These are phyloP conservation scores for Annulohypoxylon moriforme DNA, from an alignment of 495 filamentous ascomycete species.

Conservation along the genomic window DNA sequence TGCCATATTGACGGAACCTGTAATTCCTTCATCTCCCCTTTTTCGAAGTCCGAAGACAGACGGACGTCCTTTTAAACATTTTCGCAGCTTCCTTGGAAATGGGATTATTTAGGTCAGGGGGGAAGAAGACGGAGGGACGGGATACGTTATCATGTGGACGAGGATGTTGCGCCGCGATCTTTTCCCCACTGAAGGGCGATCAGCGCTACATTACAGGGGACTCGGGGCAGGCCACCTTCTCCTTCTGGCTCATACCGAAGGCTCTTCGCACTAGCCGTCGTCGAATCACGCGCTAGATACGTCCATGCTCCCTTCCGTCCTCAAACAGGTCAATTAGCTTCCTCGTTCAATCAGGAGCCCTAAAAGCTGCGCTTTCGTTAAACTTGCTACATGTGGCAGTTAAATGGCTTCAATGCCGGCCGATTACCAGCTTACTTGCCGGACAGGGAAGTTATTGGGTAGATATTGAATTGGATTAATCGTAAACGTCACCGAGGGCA, in stretches of 20 bases:
- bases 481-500: background rate
- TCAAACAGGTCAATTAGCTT: constrained; percentile 10
- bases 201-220: constrained; percentile 18
- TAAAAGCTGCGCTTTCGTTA: constrained; percentile 7
- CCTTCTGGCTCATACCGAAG: constrained; percentile 24
- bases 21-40: constrained; percentile 2
- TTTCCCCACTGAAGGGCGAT: constrained; percentile 18
- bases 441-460: constrained; percentile 14
- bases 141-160: constrained; percentile 17
- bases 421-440: constrained; percentile 17
- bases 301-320: constrained; percentile 10
- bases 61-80: constrained; percentile 13
- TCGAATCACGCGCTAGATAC: constrained; percentile 29
- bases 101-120: constrained; percentile 9
- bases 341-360: constrained; percentile 21
- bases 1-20: constrained; percentile 15
- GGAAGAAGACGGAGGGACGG: background rate
- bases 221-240: constrained; percentile 25
- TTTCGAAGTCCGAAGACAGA: background rate
- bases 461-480: background rate
- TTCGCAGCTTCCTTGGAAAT: background rate
- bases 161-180: constrained; percentile 7
- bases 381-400: constrained; percentile 17
- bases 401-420: constrained; percentile 3
- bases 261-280: constrained; percentile 14